These are phyloP conservation scores for Cladobotryum protrusum DNA, from an alignment of 2,329 filamentous ascomycete species.

Conservation along the genomic window DNA sequence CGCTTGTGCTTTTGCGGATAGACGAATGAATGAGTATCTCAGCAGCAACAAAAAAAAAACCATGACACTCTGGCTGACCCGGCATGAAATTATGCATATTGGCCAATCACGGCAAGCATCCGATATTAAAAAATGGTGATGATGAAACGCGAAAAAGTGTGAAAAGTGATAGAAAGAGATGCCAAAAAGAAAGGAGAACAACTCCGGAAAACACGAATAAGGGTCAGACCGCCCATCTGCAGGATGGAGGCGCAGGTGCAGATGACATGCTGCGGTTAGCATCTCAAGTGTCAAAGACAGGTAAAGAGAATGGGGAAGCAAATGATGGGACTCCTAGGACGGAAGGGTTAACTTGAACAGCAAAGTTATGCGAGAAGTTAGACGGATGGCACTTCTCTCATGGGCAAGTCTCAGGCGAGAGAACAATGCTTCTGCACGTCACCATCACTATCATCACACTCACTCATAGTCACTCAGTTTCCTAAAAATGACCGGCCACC, in stretches of 20 bases:
- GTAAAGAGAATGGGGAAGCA: not conserved
- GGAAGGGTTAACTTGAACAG: too few relatives aligned
- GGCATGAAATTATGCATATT: not conserved
- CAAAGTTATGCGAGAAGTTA: too few relatives aligned
- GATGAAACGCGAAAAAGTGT: not conserved
- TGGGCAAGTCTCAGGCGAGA: too few relatives aligned
- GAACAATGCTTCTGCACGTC: too few relatives aligned
- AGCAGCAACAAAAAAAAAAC: too few relatives aligned
- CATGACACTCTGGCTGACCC: not conserved
- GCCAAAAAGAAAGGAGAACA: not conserved
- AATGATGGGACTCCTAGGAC: not conserved
- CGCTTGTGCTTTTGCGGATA: too few relatives aligned
- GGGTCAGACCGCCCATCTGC: constrained; percentile 11
- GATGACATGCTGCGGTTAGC: constrained; percentile 2
- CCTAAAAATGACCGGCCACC: too few relatives aligned
- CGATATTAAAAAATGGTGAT: not conserved
- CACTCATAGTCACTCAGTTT: too few relatives aligned
- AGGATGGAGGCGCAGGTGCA: not conserved
- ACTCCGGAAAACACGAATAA: not conserved
- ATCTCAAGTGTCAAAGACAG: not conserved
- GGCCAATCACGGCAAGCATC: not conserved
- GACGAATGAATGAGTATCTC: too few relatives aligned
- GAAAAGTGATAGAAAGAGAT: not conserved
- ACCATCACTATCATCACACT: too few relatives aligned
- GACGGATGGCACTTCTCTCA: too few relatives aligned